phyloP scores from a whole-genome alignment of 176 grass and related monocot species.

The Lolium multiflorum region DNA sequence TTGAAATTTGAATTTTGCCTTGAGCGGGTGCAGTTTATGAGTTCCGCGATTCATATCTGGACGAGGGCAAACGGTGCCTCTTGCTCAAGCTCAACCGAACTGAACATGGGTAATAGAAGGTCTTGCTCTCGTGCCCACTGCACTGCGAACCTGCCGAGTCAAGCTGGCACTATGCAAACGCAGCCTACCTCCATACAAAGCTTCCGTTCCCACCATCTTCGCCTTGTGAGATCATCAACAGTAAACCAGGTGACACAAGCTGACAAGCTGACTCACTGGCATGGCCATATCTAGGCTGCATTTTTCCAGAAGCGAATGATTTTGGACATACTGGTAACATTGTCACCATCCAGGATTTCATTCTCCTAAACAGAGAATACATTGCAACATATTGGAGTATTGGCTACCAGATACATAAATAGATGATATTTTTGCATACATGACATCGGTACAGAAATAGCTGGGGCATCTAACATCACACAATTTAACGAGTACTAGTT shows the following conservation, averaged over 20 bases:
- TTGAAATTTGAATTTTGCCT: not conserved
- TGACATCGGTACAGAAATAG: not conserved
- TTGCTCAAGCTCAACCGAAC: not conserved
- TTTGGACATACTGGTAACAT: too few relatives aligned
- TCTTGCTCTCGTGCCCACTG: not conserved
- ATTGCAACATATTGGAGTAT: too few relatives aligned
- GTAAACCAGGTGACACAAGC: too few relatives aligned
- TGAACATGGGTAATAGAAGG: not conserved
- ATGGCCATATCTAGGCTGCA: too few relatives aligned
- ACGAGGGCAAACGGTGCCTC: not conserved
- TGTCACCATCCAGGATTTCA: too few relatives aligned
- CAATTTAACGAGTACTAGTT: not conserved
- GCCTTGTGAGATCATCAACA: too few relatives aligned
- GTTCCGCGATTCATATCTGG: not conserved
- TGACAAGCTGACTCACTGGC: too few relatives aligned
- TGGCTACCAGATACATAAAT: not conserved
- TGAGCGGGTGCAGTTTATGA: not conserved
- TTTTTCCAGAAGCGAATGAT: too few relatives aligned
- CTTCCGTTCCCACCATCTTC: not conserved
- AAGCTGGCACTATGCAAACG: not conserved
- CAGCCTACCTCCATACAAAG: too few relatives aligned
- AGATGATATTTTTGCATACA: not conserved
- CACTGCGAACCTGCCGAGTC: not conserved
- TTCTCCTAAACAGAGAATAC: too few relatives aligned
- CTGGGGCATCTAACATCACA: not conserved